A percentile compares a stretch with the other conserved stretches of the same genome.
Conservation (phyloP, 1,284 basidiomycete genomes). For the Omphalotus olearius region DNA sequence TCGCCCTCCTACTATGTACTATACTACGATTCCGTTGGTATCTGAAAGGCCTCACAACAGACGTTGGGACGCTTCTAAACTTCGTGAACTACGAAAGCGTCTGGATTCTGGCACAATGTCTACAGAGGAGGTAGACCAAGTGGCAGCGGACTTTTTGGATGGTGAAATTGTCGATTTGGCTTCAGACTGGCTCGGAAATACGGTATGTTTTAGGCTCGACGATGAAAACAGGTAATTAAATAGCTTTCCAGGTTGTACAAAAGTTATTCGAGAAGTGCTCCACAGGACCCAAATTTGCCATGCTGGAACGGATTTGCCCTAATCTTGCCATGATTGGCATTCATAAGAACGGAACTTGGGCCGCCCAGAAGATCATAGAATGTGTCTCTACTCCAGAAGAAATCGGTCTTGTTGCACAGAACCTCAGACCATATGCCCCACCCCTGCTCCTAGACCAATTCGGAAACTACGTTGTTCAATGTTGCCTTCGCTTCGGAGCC, state of each 20-base stretch:
- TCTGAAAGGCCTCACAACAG: constrained; percentile 81
- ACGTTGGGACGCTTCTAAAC: constrained; percentile 90
- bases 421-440: constrained; percentile 88
- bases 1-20: constrained; percentile 88
- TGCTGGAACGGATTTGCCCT: constrained; percentile 93
- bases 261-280: constrained; percentile 94
- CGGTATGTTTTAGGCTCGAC: constrained; percentile 32
- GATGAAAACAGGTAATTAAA: background rate
- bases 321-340: constrained; percentile 97
- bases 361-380: constrained; percentile 98
- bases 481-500: constrained; percentile 87
- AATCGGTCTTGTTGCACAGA: constrained; percentile 77
- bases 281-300: constrained; percentile 70
- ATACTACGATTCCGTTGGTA: constrained; percentile 86
- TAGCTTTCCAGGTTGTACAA: constrained; percentile 71
- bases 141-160: constrained; percentile 87
- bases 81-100: constrained; percentile 91
- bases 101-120: constrained; percentile 81
- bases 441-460: constrained; percentile 94
- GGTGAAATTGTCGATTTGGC: constrained; percentile 90
- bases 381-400: constrained; percentile 90
- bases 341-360: constrained; percentile 99
- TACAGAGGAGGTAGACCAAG: constrained; percentile 86
- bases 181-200: constrained; percentile 99
- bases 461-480: constrained; percentile 98